Evolutionary conservation across 129 eudicot species (phyloP).

Genomic region (Oenanthe sinensis): DNA sequence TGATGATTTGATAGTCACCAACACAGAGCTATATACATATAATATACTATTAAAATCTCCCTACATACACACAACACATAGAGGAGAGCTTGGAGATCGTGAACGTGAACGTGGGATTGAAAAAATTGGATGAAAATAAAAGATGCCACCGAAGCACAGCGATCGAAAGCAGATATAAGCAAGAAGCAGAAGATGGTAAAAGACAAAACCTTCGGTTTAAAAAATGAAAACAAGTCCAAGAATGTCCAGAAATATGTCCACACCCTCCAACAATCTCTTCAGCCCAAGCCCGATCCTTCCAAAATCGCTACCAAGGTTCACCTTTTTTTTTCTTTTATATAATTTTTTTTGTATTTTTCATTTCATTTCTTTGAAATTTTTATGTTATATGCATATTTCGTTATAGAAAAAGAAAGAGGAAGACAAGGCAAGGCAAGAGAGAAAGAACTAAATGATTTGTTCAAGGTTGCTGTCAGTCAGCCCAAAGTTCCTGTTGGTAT

Average conservation of each 20-base stretch:
- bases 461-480: constrained; percentile 80
- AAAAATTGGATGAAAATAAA: constrained; percentile 16
- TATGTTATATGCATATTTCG: neutral
- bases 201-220: constrained; percentile 88
- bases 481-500: constrained; percentile 92
- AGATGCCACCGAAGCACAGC: constrained; percentile 71
- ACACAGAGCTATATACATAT: neutral
- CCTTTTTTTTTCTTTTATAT: neutral
- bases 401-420: constrained; percentile 83
- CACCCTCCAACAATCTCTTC: constrained; percentile 42
- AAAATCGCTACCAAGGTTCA: constrained; percentile 62
- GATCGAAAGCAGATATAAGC: constrained; percentile 68
- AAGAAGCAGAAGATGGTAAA: constrained; percentile 83
- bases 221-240: constrained; percentile 83
- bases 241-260: constrained; percentile 89
- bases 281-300: constrained; percentile 65
- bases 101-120: neutral
- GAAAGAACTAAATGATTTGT: constrained; percentile 72
- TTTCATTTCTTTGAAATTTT: neutral
- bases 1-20: neutral
- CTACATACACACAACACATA: too few species aligned
- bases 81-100: too few species aligned
- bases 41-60: too few species aligned
- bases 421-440: constrained; percentile 80
- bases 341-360: neutral